phyloP scores from a whole-genome alignment of 768 basidiomycete species.

The Antrodiella citrinella region DNA sequence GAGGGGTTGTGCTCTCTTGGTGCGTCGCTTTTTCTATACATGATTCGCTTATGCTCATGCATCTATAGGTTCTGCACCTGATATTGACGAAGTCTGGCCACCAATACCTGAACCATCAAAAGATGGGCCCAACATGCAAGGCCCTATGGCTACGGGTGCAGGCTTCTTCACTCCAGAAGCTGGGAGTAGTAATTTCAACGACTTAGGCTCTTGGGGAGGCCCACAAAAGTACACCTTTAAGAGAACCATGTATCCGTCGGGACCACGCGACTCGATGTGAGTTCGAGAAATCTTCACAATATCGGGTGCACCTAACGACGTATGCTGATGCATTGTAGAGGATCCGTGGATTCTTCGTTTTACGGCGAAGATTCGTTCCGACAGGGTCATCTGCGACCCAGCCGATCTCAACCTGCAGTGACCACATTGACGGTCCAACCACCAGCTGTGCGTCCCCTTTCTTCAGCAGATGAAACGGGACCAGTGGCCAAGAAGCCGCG shows the following conservation, averaged over 20 bases:
- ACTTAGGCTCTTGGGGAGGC: too few relatives aligned
- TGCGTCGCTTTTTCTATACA: conserved; percentile 23
- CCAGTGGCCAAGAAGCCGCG: conserved; percentile 72
- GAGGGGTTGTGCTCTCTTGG: conserved; percentile 80
- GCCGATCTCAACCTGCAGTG: conserved; percentile 24
- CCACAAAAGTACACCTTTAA: too few relatives aligned
- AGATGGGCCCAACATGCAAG: conserved; percentile 33
- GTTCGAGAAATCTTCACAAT: conserved; percentile 17
- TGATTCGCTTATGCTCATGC: conserved; percentile 8
- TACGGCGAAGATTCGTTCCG: conserved; percentile 52
- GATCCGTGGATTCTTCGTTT: conserved; percentile 47
- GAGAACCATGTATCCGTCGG: conserved; percentile 33
- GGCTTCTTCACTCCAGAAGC: conserved; percentile 75
- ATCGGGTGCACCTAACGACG: neutral
- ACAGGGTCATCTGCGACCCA: conserved; percentile 34
- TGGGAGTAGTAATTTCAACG: conserved; percentile 43
- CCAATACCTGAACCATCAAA: conserved; percentile 47
- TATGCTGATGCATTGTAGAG: conserved; percentile 27
- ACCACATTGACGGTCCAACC: conserved; percentile 26
- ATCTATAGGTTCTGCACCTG: conserved; percentile 55
- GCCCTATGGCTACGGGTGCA: conserved; percentile 52
- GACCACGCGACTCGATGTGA: conserved; percentile 59
- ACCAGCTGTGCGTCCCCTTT: conserved; percentile 58
- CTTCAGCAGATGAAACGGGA: conserved; percentile 76
- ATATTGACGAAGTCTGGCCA: conserved; percentile 68